phyloP scores from a whole-genome alignment of 352 stramenopile species.

The Chrysophaeum taylorii region DNA sequence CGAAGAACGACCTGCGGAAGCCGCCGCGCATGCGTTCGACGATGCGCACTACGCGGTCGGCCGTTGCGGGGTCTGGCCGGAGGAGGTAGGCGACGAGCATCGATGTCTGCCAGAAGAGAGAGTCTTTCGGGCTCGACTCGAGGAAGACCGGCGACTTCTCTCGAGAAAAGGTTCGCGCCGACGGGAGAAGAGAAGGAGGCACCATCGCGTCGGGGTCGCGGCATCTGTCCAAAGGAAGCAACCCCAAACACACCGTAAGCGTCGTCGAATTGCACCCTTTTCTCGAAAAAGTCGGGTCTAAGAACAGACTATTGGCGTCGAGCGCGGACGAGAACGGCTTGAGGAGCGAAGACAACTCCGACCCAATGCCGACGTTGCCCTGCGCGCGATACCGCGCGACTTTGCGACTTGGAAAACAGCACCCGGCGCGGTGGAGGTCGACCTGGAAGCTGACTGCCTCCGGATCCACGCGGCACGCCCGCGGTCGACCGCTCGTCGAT shows the following conservation, averaged over 20 bases:
- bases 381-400: neutral
- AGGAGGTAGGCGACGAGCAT: neutral
- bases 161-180: neutral
- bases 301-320: neutral
- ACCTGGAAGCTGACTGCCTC: neutral
- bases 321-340: neutral
- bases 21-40: neutral
- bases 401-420: neutral
- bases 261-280: too few relatives aligned
- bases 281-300: too few relatives aligned
- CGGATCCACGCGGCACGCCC: neutral
- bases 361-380: neutral
- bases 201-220: too few relatives aligned
- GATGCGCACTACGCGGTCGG: neutral
- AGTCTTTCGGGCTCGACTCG: neutral
- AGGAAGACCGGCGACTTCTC: neutral
- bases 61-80: neutral
- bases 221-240: too few relatives aligned
- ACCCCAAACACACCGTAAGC: too few relatives aligned
- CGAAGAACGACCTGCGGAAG: too few relatives aligned
- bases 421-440: neutral
- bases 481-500: neutral
- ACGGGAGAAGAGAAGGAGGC: too few relatives aligned
- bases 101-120: constrained; percentile 11
- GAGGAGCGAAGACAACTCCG: constrained; percentile 3